Evolutionary conservation across 2,329 filamentous ascomycete species (phyloP), one percentile per base, ranked within the genome.

Genomic region (Thermothelomyces thermophilus): DNA sequence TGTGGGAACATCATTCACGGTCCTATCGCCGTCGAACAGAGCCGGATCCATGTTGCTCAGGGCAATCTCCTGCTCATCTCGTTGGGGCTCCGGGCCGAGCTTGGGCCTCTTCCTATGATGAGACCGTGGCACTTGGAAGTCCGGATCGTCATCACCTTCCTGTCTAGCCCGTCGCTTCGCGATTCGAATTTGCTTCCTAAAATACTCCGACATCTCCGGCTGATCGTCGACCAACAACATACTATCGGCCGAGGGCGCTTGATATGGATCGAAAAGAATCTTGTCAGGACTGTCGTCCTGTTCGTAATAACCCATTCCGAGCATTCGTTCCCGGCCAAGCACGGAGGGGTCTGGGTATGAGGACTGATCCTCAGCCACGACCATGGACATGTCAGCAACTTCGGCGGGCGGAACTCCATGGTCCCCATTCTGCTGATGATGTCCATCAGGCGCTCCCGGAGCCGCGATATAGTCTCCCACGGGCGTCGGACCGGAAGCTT

Each of bases 241-340:
- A 10, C 64, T 63, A 3, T 76, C 73, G 3, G 69, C 67, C 11
- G 73, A 66, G 5, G 77, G 78, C 24, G 70, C 69, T 56, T 80
- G 73, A 58, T 80, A 82, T 8, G 74, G 73, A 54, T 82, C 76
- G 51, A 82, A 82, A 3, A 82, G 62, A 61, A 82, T 82, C 58
- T 70, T 77, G 61, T 81, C 76, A 1, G 74, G 71, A 19, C 71
- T 72, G 56, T 79, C 75, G 52, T 79, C 76, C 57, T 79, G 77
- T 50, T 81, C 73, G 59, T 81, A 82, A 62, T 81, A 82, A 9
- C 77, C 78, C 69, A 79, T 75, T 14, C 79, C 79, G 55, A 81
- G 68, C 63, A 73, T 75, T 28, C 75, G 69, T 44, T 75, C 73
- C n/a, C 67, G 68, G 35, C 65, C 67, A 33, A 73, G 62, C 31